Evolutionary conservation across 2,329 filamentous ascomycete species (phyloP).

Genomic region (Ceratocystis ficicola): DNA sequence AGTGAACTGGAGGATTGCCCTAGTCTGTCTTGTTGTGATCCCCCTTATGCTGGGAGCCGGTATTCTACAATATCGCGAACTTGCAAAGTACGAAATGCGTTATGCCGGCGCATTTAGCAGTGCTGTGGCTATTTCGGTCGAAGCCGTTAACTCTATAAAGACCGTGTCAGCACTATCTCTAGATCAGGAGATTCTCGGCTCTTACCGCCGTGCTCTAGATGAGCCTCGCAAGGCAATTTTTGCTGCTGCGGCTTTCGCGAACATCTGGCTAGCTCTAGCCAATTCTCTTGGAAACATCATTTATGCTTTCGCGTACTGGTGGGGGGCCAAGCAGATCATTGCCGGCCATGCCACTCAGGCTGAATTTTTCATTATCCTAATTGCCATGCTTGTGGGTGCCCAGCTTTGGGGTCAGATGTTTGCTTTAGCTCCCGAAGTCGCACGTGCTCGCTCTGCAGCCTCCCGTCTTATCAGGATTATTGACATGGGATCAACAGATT

Average conservation of each 20-base stretch:
- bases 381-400: conserved; percentile 59
- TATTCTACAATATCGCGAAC: conserved; percentile 53
- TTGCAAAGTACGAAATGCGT: conserved; percentile 49
- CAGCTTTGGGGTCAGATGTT: conserved; percentile 66
- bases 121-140: conserved; percentile 52
- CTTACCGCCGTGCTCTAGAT: conserved; percentile 42
- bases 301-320: conserved; percentile 69
- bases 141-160: conserved; percentile 54
- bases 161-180: conserved; percentile 47
- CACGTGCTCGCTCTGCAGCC: conserved; percentile 50
- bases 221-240: conserved; percentile 44
- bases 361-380: conserved; percentile 64
- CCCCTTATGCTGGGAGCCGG: conserved; percentile 58
- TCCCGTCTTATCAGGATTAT: conserved; percentile 44
- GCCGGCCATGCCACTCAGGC: conserved; percentile 50
- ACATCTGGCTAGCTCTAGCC: conserved; percentile 48
- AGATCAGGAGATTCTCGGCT: conserved; percentile 39
- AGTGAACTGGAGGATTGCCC: conserved; percentile 62
- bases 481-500: conserved; percentile 31
- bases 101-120: conserved; percentile 53
- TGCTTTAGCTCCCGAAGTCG: conserved; percentile 61
- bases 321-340: conserved; percentile 60
- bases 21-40: conserved; percentile 57
- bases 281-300: conserved; percentile 53
- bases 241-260: conserved; percentile 39